Evolutionary conservation across 768 basidiomycete species (phyloP), one percentile per base, ranked within the genome.

Genomic region (Trametes villosa): DNA sequence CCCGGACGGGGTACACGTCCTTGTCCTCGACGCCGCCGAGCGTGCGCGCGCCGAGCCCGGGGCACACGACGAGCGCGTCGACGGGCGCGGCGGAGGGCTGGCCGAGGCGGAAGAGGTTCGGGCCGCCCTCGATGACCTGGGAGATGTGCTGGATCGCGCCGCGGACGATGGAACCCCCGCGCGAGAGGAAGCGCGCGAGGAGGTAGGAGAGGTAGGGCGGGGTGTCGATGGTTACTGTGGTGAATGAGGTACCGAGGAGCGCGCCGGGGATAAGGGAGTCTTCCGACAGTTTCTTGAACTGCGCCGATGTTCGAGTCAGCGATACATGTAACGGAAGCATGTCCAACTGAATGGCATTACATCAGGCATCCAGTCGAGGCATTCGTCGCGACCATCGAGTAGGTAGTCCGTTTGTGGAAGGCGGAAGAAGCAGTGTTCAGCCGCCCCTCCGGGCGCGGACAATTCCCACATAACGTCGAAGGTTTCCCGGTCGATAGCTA

Each of bases 401-500:
- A 71, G 84, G 68, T 85, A 86, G 65, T 91, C 86, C 0, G 81
- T 85, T 58, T 92, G 86, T 0, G 72, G 74, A 15, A 88, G 72
- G 41, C 88, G 84, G 38, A 87, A 72, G 77, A 93, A 90, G 59
- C 82, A 86, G 24, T 79, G 77, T 60, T 89, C 84, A 0, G 83
- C 79, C 12, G 77, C 76, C 31, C 77, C 77, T 2, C 81, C 83
- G 0, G 84, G 84, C 4, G 78, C 80, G 0, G 91, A 92, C 63
- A 92, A 76, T 58, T 82, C 76, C 88, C 88, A 91, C 83, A 94
- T 84, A 4, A 74, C 76, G n/a, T 86, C 72, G 71, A 94, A 92
- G 1, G 91, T 93, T 59, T 86, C 86, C 55, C 81, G 75, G 68
- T 92, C 89, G 64, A 91, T 77, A 13, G 76, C 90, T 93, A 63